A percentile compares a stretch with the other conserved stretches of the same genome.
phyloP scores from a whole-genome alignment of 345 rosid species.

The Physaria fendleri region DNA sequence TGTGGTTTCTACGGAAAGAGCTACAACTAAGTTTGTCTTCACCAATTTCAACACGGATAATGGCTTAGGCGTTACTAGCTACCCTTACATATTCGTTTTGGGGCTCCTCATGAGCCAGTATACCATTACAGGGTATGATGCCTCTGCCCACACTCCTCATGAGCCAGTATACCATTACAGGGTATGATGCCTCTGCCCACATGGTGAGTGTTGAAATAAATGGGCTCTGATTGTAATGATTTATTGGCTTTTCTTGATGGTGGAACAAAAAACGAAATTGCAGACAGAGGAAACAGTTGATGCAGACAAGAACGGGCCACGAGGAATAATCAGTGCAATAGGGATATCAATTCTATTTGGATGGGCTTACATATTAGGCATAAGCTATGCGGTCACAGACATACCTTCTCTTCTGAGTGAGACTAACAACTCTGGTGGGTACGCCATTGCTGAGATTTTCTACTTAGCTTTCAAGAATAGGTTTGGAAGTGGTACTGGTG shows the following conservation, averaged over 20 bases:
- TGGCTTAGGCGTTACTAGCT: conserved; percentile 55
- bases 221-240: not conserved
- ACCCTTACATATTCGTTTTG: conserved; percentile 67
- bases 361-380: conserved; percentile 87
- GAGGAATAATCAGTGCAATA: conserved; percentile 78
- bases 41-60: conserved; percentile 77
- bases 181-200: conserved; percentile 96
- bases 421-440: conserved; percentile 81
- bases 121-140: conserved; percentile 88
- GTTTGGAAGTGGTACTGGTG: conserved; percentile 83
- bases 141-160: conserved; percentile 94
- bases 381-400: conserved; percentile 80
- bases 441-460: conserved; percentile 87
- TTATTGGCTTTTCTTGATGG: not conserved
- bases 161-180: conserved; percentile 92
- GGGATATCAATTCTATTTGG: conserved; percentile 89
- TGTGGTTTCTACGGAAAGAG: conserved; percentile 64
- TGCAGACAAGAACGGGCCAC: conserved; percentile 90
- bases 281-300: conserved; percentile 93
- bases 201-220: conserved; percentile 45
- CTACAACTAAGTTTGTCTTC: conserved; percentile 83
- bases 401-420: conserved; percentile 65
- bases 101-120: conserved; percentile 97
- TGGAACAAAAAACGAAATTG: not conserved
- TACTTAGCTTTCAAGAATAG: conserved; percentile 75